Percentiles rank a stretch among this genome's conserved stretches.
Conservation (phyloP, 1,139 yeast genomes). For the Magnusiomyces suaveolens region DNA sequence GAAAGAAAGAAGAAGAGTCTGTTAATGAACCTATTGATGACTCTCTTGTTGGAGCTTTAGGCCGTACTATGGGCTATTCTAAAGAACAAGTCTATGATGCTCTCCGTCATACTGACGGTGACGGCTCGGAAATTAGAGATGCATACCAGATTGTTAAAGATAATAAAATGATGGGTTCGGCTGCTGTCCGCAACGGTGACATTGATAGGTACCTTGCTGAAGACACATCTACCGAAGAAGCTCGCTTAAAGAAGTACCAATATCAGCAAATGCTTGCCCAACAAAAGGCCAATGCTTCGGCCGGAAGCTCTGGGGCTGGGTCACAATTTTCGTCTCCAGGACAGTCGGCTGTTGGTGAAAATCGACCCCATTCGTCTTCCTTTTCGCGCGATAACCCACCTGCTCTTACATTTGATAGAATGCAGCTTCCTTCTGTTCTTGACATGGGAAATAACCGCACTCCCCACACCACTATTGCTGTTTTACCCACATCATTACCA, state of each 20-base stretch:
- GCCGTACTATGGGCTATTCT: constrained; percentile 88
- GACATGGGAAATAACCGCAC: constrained; percentile 30
- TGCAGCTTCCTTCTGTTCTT: constrained; percentile 27
- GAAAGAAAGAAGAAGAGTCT: constrained; percentile 26
- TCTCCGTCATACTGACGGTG: constrained; percentile 40
- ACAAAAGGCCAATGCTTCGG: constrained; percentile 3
- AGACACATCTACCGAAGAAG: constrained; percentile 17
- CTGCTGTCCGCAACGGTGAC: constrained; percentile 23
- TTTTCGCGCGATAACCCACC: constrained; percentile 26
- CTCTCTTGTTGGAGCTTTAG: constrained; percentile 66
- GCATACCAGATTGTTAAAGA: constrained; percentile 86
- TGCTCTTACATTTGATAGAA: constrained; percentile 29
- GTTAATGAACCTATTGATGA: constrained; percentile 49
- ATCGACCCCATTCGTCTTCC: constrained; percentile 13
- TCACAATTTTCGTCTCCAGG: constrained; percentile 11
- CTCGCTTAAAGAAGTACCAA: constrained; percentile 6
- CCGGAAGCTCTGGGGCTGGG: not conserved
- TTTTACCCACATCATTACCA: constrained; percentile 86
- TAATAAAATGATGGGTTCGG: constrained; percentile 46
- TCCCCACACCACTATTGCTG: constrained; percentile 61
- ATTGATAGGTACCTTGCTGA: constrained; percentile 29
- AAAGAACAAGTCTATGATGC: constrained; percentile 78
- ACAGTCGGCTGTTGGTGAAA: constrained; percentile 1
- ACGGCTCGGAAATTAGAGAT: constrained; percentile 72
- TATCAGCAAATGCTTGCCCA: constrained; percentile 5